Evolutionary conservation across 2,329 filamentous ascomycete genomes (phyloP).

Genomic region (Colletotrichum spinosum): DNA sequence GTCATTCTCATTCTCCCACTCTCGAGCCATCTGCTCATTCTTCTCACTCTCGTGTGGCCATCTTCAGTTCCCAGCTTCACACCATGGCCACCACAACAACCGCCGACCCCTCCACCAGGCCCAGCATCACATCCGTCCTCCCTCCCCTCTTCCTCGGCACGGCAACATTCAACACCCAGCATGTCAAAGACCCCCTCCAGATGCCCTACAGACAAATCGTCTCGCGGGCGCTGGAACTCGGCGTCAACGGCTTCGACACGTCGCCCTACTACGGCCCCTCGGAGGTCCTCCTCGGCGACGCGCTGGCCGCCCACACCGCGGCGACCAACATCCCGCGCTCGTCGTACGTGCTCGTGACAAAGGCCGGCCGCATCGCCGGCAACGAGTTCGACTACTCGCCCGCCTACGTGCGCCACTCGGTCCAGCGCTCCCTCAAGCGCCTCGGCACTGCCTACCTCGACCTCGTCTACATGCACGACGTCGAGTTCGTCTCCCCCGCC

Average conservation of each 20-base stretch:
- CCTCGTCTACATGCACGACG: slow-evolving; percentile 84
- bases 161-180: slow-evolving; percentile 91
- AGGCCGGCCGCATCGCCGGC: slow-evolving; percentile 31
- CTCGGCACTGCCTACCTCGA: slow-evolving; percentile 77
- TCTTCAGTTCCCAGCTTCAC: not conserved
- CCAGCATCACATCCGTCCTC: slow-evolving; percentile 58
- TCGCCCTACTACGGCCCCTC: slow-evolving; percentile 36
- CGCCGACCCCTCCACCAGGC: slow-evolving; percentile 15
- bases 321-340: slow-evolving; percentile 54
- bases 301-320: slow-evolving; percentile 66
- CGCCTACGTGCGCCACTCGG: slow-evolving; percentile 61
- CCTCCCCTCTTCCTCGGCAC: slow-evolving; percentile 87
- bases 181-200: slow-evolving; percentile 60
- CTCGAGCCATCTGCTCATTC: no score
- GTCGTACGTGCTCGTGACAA: slow-evolving; percentile 45
- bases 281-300: slow-evolving; percentile 35
- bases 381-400: slow-evolving; percentile 36
- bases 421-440: slow-evolving; percentile 72
- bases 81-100: slow-evolving; percentile 28
- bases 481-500: slow-evolving; percentile 77
- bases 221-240: slow-evolving; percentile 30
- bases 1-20: no score
- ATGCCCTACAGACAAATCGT: slow-evolving; percentile 35
- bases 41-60: no score
- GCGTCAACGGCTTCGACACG: slow-evolving; percentile 35